phyloP scores from a whole-genome alignment of 306 rosid genomes.

The Hippophae gyantsensis region DNA sequence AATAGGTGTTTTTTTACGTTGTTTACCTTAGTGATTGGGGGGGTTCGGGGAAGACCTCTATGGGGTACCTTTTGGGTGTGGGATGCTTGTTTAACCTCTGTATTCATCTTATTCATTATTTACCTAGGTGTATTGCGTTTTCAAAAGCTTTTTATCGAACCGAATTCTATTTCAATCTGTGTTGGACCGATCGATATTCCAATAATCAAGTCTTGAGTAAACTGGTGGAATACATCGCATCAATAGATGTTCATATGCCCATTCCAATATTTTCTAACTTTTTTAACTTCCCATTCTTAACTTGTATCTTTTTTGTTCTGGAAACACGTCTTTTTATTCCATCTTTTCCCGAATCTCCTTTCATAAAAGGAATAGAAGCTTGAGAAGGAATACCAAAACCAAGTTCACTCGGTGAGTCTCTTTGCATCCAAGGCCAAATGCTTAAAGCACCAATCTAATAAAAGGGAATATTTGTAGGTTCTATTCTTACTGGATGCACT shows the following conservation, averaged over 20 bases:
- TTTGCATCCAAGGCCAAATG: no score
- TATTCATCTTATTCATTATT: slow-evolving; percentile 4
- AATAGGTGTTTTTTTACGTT: no score
- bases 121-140: neutral
- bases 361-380: neutral
- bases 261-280: slow-evolving; percentile 1
- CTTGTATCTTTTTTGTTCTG: neutral
- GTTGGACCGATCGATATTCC: neutral
- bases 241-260: neutral
- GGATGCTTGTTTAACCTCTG: slow-evolving; percentile 3
- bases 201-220: neutral
- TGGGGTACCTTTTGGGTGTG: neutral
- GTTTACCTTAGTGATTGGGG: no score
- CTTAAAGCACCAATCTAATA: no score
- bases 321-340: slow-evolving; percentile 1
- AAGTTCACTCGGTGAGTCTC: no score
- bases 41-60: no score
- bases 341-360: neutral
- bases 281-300: neutral
- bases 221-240: neutral
- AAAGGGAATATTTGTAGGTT: no score
- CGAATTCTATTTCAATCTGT: neutral
- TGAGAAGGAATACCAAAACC: neutral
- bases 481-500: no score
- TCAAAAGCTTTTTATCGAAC: neutral